A percentile compares a stretch with the other conserved stretches of the same genome.
Conservation (phyloP, 495 filamentous ascomycete genomes). For the Aspergillus ostianus region DNA sequence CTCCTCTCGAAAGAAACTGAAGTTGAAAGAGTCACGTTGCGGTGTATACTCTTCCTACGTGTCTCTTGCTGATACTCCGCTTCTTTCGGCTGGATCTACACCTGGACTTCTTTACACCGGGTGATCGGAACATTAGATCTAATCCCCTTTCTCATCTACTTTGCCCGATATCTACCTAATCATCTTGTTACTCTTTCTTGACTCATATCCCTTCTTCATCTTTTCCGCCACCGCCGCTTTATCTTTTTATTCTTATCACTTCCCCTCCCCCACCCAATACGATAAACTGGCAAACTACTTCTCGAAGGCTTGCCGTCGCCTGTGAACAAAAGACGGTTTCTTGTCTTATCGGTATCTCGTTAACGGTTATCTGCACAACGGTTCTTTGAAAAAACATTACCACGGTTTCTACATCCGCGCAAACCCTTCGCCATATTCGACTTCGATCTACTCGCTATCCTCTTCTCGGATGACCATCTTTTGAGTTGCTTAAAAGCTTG, state of each 20-base stretch:
- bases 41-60: constrained; percentile 10
- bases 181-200: constrained; percentile 4
- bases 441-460: neutral
- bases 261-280: constrained; percentile 34
- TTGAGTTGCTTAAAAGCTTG: constrained; percentile 11
- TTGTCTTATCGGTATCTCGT: constrained; percentile 47
- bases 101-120: constrained; percentile 19
- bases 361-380: constrained; percentile 47
- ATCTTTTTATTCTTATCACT: constrained; percentile 12
- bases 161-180: constrained; percentile 11
- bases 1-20: neutral
- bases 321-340: constrained; percentile 43
- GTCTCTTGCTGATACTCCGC: constrained; percentile 13
- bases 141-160: neutral
- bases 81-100: constrained; percentile 25
- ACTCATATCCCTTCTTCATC: constrained; percentile 7
- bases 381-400: constrained; percentile 34
- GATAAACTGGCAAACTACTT: constrained; percentile 35
- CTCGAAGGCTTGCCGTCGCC: constrained; percentile 50
- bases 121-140: constrained; percentile 28
- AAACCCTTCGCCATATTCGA: neutral
- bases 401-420: constrained; percentile 34
- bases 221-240: constrained; percentile 7
- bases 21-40: constrained; percentile 15
- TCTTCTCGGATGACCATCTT: constrained; percentile 14